Conservation (phyloP, 768 basidiomycete genomes). For the Xanthoconium purpureum region DNA sequence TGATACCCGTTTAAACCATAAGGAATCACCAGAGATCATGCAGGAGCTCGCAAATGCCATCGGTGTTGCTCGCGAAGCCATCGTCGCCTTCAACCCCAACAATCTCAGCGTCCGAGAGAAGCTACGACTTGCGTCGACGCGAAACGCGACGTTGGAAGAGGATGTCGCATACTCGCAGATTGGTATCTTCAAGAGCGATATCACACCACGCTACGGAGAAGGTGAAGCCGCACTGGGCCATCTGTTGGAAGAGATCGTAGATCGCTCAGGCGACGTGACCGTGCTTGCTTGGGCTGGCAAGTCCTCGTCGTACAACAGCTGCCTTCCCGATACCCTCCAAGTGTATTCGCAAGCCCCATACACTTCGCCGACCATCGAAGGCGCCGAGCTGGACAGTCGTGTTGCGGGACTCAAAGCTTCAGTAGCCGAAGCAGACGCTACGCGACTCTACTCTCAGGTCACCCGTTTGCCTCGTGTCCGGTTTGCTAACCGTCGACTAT, state of each 20-base stretch:
- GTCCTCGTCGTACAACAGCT: conserved; percentile 10
- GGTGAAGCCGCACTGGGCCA: conserved; percentile 6
- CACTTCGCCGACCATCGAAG: background rate
- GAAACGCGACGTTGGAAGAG: background rate
- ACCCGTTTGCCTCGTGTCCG: background rate
- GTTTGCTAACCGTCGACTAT: conserved; percentile 1
- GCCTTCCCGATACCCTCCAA: conserved; percentile 4
- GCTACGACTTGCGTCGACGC: conserved; percentile 7
- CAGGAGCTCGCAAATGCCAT: conserved; percentile 7
- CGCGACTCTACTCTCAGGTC: background rate
- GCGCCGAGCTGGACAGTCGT: background rate
- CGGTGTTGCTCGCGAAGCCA: background rate
- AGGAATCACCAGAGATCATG: conserved; percentile 7
- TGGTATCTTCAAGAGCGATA: background rate
- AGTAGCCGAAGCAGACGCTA: background rate
- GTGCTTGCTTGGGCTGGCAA: conserved; percentile 10
- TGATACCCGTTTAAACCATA: conserved; percentile 4
- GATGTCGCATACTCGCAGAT: background rate
- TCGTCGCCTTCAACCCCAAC: background rate
- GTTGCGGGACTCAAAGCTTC: background rate
- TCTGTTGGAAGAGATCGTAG: conserved; percentile 8
- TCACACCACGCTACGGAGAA: conserved; percentile 4
- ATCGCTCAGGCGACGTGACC: conserved; percentile 3
- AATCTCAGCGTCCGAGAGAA: conserved; percentile 4
- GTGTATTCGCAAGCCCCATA: background rate